Evolutionary conservation across 2,329 filamentous ascomycete species (phyloP), one percentile per base, ranked within the genome.

Genomic region (Colletotrichum karsti): DNA sequence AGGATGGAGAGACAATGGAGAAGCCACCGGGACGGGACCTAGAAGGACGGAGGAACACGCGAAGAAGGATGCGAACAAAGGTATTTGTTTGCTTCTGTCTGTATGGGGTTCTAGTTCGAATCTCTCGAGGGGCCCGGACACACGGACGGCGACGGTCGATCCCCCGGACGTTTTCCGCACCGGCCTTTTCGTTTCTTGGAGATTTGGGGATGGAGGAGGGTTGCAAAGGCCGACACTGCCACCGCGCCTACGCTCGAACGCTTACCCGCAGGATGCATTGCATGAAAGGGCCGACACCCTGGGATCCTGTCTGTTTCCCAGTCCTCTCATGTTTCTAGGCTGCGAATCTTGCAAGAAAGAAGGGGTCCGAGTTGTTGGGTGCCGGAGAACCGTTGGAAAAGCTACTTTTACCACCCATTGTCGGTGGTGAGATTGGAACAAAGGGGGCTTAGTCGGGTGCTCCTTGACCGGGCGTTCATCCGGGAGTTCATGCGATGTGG

Each of bases 151-250:
- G n/a, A n/a, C 33, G 33, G 33, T 35, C 33, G 10, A 13, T 35
- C 30, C 30, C 33, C 33, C 9, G 33, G 33, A 35, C 33, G 33
- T 9, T 12, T 13, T 9, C 12, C 33, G 33, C 33, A 35, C 12
- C 39, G 18, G 39, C 39, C 13, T 20, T 20, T 42, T 35, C 39
- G 12, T 7, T 18, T 20, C 5, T 42, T 20, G 39, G 15, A 42
- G 18, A 42, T 18, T 42, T 13, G 18, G n/a, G 12, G 15, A 6
- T 3, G 18, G 39, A 20, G n/a, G 18, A 20, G 15, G 7, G 39
- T 57, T 57, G 37, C n/a, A n/a, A n/a, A n/a, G 42, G 13, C 42
- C 30, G 46, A 39, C 44, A 50, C 57, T 60, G 58, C 46, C 46
- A 46, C 46, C n/a, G 58, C 55, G 46, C 57, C 44, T n/a, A 61